These are phyloP conservation scores for Solanum virginianum DNA, from an alignment of 257 asterid genomes.

Conservation along the genomic window DNA sequence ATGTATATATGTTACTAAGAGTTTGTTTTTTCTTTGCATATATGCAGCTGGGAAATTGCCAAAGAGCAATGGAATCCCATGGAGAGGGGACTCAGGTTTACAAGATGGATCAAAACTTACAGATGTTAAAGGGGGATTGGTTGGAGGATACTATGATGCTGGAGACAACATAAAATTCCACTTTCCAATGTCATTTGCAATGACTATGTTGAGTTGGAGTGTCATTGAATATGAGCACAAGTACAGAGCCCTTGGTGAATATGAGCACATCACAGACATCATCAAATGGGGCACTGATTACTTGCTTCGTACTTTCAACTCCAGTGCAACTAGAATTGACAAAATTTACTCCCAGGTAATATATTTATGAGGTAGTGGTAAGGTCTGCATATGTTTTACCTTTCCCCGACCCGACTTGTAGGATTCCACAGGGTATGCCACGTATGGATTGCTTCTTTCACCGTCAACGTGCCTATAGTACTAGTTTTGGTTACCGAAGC, in stretches of 20 bases:
- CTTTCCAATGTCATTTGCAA: conserved; percentile 83
- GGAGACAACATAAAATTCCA: conserved; percentile 77
- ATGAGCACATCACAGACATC: conserved; percentile 50
- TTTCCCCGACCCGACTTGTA: too few species aligned
- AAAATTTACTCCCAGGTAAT: conserved; percentile 60
- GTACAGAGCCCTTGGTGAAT: conserved; percentile 58
- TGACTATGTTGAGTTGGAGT: conserved; percentile 96
- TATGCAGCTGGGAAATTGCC: conserved; percentile 74
- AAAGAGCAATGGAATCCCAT: conserved; percentile 44
- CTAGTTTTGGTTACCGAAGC: too few species aligned
- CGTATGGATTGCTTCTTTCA: too few species aligned
- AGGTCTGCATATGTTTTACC: too few species aligned
- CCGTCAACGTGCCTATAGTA: too few species aligned
- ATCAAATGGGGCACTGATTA: conserved; percentile 95
- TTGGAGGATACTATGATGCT: conserved; percentile 89
- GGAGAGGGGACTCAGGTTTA: conserved; percentile 81
- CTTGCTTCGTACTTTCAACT: conserved; percentile 69
- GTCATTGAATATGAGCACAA: conserved; percentile 77
- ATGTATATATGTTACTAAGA: too few species aligned
- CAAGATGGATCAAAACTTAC: conserved; percentile 50
- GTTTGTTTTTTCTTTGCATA: not conserved
- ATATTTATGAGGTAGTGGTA: too few species aligned
- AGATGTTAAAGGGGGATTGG: conserved; percentile 61
- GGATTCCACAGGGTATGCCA: too few species aligned
- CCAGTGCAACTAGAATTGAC: conserved; percentile 51